Conservation (phyloP, 495 filamentous ascomycete genomes). For the Xylaria acuta region DNA sequence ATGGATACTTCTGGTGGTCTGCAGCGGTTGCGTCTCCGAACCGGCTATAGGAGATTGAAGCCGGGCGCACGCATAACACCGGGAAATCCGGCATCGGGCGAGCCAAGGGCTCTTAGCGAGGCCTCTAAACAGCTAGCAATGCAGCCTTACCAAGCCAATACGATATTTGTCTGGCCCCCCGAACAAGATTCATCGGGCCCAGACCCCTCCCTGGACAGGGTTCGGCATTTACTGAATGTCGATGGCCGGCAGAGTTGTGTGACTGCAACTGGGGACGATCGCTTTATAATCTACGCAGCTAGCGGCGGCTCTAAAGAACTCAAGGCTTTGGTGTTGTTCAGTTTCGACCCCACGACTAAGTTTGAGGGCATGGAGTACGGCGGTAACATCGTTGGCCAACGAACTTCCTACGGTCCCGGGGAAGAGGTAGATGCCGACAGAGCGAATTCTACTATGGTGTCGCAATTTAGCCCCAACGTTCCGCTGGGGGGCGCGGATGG, state of each 20-base stretch:
- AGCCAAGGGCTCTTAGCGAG: neutral
- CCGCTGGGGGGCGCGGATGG: constrained; percentile 4
- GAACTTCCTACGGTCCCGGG: neutral
- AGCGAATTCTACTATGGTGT: neutral
- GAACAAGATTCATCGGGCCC: constrained; percentile 45
- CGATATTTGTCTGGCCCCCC: constrained; percentile 66
- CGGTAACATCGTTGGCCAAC: constrained; percentile 36
- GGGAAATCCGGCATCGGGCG: neutral
- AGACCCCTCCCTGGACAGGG: constrained; percentile 45
- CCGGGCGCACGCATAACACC: constrained; percentile 13
- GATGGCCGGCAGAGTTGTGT: constrained; percentile 55
- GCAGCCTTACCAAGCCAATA: constrained; percentile 46
- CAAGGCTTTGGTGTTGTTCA: constrained; percentile 63
- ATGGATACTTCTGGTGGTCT: constrained; percentile 40
- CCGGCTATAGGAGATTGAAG: constrained; percentile 47
- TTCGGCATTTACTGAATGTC: constrained; percentile 66
- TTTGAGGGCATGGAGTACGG: constrained; percentile 47
- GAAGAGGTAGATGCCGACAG: neutral
- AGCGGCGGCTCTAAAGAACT: constrained; percentile 43
- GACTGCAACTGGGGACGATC: constrained; percentile 64
- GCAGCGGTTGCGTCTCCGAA: constrained; percentile 59
- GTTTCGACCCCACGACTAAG: constrained; percentile 62
- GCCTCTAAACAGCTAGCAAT: neutral
- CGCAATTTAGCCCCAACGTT: constrained; percentile 13
- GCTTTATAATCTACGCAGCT: constrained; percentile 63